These are phyloP conservation scores for Chernovozyma aurita DNA, from an alignment of 1,139 yeast species.

Conservation along the genomic window DNA sequence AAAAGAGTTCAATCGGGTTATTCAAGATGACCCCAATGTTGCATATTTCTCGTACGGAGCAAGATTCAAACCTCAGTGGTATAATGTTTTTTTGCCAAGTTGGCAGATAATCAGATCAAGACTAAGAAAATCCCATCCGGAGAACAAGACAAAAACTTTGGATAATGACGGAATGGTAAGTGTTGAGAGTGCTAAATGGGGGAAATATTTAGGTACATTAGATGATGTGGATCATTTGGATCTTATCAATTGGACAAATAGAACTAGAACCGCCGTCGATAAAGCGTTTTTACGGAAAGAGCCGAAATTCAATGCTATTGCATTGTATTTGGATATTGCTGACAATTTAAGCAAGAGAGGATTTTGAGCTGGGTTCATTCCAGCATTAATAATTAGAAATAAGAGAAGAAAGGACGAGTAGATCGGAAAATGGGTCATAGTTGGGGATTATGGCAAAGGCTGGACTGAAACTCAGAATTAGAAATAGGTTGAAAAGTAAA, in stretches of 20 bases:
- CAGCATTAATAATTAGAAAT: too few species aligned
- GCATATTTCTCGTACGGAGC: constrained; percentile 84
- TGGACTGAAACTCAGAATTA: too few species aligned
- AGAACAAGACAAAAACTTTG: constrained; percentile 5
- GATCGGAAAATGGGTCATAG: too few species aligned
- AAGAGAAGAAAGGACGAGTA: too few species aligned
- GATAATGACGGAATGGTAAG: constrained; percentile 87
- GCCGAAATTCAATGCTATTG: constrained; percentile 63
- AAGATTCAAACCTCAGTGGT: constrained; percentile 56
- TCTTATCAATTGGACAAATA: constrained; percentile 75
- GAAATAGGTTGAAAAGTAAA: too few species aligned
- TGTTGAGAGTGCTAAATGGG: constrained; percentile 78
- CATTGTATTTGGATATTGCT: constrained; percentile 71
- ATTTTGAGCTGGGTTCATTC: constrained; percentile 31
- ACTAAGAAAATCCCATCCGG: constrained; percentile 6
- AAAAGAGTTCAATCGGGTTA: constrained; percentile 47
- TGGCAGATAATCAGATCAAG: constrained; percentile 52
- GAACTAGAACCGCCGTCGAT: constrained; percentile 34
- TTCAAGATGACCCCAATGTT: constrained; percentile 57
- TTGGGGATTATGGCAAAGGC: too few species aligned
- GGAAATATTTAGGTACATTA: constrained; percentile 72
- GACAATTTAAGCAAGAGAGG: constrained; percentile 66
- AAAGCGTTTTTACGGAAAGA: constrained; percentile 28
- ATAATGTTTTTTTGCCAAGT: constrained; percentile 55
- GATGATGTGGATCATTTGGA: constrained; percentile 82